Evolutionary conservation across 345 rosid genomes (phyloP), one percentile per base, ranked within the genome.

Genomic region (Reutealis trisperma): DNA sequence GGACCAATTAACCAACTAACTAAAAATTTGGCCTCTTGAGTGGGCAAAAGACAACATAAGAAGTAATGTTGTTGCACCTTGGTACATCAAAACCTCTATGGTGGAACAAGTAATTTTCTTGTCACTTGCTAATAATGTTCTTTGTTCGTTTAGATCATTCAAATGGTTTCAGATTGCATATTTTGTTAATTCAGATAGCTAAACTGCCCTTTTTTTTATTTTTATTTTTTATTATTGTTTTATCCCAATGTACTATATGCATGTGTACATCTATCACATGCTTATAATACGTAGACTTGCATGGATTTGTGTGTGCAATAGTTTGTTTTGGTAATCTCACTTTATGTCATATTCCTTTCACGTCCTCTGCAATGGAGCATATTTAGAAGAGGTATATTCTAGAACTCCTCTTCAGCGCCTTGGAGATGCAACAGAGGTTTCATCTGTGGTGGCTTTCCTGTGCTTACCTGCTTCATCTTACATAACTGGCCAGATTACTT

Each of bases 21-120:
- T 10, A 89, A 75, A 69, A 89, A 66, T 75, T 82, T 93, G 82
- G 94, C 98, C 57, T 92, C n/a, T 93, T 60, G 98, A 93, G 81
- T 93, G 95, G 94, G 95, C 98, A 0, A 87, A 85, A 60, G 98
- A 91, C 84, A 90, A 88, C 69, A 93, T 90, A 82, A 89, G 94
- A 84, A 72, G 87, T 81, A 92, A 92, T 75, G 90, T 91, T 70
- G 94, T 93, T 73, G 97, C 93, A 9, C 97, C 98, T 52, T 93
- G 98, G 97, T 89, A 88, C 82, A 88, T 93, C 85, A 89, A 80
- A 86, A 93, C 97, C 57, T 85, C 94, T 41, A 85, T 93, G 94
- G 92, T 91, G 80, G 92, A 90, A 69, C 91, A 83, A 62, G 97
- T 93, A 91, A 85, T 70, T 59, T 70, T 65, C 80, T 65, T 62